Base-by-base conservation (phyloP, 768 basidiomycete genomes). In the Holtermanniella nyarrowii region DNA sequence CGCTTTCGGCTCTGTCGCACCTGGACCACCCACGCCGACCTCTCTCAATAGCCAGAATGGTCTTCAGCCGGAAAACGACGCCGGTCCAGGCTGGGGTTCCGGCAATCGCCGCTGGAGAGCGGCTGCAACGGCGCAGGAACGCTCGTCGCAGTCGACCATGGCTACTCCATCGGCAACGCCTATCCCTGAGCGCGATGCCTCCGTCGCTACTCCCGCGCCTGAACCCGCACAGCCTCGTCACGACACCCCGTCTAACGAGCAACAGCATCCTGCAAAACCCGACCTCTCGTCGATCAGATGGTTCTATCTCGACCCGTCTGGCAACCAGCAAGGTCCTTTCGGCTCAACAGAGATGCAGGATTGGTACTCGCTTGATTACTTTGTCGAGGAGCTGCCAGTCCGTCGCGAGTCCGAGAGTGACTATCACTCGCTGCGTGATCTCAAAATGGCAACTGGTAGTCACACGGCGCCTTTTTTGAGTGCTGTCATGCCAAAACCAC, bases 311-410 rank as follows among this genome's bases (percentile, higher is more conserved):
- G 90, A 96, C 66, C 89, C 88, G 18, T 80, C 85, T 59, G 88
- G 90, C n/a, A 80, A 84, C 53, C 75, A 91, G 40, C 90, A 96
- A 80, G 90, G 89, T 88, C 89, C 90, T 4, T 96, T 93, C 77
- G 78, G 78, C 42, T 88, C 87, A 23, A 81, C 84, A 55, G 60
- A 85, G 49, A 93, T 96, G 90, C 89, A 93, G 74, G 86, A 86
- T 63, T 95, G 90, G 90, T 83, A 82, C 66, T 82, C 87, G 46
- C 85, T 85, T 61, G 85, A 86, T 14, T 96, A 91, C 72, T 96
- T 96, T 64, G 75, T 80, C 7, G 75, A 82, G 23, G 83, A 87
- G 56, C 77, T 96, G 22, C 80, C 86, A 26, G 83, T 91, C 80
- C 87, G 84, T 66, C 81, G 89, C 43, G 66, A 67, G 50, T 26